Conservation (phyloP, 257 asterid species). For the Primulina eburnea region DNA sequence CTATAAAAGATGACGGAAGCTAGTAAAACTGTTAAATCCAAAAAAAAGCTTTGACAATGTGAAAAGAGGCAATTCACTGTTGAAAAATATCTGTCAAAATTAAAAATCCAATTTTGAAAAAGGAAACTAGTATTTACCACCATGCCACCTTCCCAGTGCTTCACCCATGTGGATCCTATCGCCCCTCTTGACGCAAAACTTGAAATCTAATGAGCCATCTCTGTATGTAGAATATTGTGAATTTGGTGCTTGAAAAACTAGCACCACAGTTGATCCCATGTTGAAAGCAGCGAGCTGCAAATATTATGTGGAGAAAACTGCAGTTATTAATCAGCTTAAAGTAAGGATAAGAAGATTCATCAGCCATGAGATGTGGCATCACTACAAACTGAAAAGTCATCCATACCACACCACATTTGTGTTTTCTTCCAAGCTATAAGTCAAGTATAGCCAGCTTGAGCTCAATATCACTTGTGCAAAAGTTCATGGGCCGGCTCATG, state of each 20-base stretch:
- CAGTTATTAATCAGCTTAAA: neutral
- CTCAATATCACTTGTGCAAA: neutral
- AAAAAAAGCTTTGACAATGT: neutral
- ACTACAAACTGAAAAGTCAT: neutral
- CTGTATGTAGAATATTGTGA: constrained; percentile 30
- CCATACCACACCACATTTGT: neutral
- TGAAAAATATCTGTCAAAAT: too few relatives aligned
- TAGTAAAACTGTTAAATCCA: neutral
- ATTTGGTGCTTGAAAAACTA: constrained; percentile 87
- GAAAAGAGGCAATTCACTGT: neutral
- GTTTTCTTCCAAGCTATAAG: neutral
- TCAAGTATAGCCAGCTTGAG: neutral
- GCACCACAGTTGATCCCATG: constrained; percentile 96
- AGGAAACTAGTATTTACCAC: constrained; percentile 22
- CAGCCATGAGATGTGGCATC: constrained; percentile 6
- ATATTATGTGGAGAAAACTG: constrained; percentile 8
- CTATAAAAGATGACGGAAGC: neutral
- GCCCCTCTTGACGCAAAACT: constrained; percentile 59
- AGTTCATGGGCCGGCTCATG: neutral
- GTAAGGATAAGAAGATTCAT: neutral
- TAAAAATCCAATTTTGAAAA: neutral
- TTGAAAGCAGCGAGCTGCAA: constrained; percentile 86
- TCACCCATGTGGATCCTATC: constrained; percentile 80
- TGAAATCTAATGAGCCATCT: constrained; percentile 51
- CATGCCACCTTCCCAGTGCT: constrained; percentile 74